Evolutionary conservation across 495 filamentous ascomycete species (phyloP), one percentile per base, ranked within the genome.

Genomic region (Tirmania nivea): DNA sequence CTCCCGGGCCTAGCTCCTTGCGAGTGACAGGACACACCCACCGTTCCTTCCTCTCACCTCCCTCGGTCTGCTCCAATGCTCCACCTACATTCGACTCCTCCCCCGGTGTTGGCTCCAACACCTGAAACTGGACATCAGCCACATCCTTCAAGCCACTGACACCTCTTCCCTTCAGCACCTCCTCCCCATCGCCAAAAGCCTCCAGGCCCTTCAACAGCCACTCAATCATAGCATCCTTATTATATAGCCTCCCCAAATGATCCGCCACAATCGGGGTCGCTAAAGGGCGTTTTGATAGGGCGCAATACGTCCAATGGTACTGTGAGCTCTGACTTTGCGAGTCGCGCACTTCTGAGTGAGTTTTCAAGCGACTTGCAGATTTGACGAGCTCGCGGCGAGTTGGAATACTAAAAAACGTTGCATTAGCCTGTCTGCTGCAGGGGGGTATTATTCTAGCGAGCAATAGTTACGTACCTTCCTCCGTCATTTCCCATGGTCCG

Each of bases 301-400:
- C 86, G 56, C 89, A 92, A 52, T 78, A 81, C 0, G 72, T 77
- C 90, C 90, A 97, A 65, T 76, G 75, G 65, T 96, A 83, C 59
- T 78, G 75, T 66, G 85, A 82, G 34, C 80, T 78, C 63, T 93
- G 87, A 65, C 79, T 76, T 61, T 81, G 81, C 3, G 82, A 78
- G 60, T 88, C 87, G 69, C 95, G 96, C 10, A 94, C 66, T 69
- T 97, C 83, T 39, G 83, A 80, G n/a, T 85, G 80, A 36, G 79
- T 92, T 31, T 82, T 84, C 36, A 74, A 73, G 49, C 81, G 80
- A 31, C 86, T 84, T 35, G 87, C 84, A 66, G 84, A 79, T 60
- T 87, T 86, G 67, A 96, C 90, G 35, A 99, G 83, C 66, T 99
- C 90, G 52, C 90, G 83, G 34, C 90, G 85, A 50, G 80, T 95